These are phyloP conservation scores for Fraxinus paxiana DNA, from an alignment of 305 asterid species.

Conservation along the genomic window DNA sequence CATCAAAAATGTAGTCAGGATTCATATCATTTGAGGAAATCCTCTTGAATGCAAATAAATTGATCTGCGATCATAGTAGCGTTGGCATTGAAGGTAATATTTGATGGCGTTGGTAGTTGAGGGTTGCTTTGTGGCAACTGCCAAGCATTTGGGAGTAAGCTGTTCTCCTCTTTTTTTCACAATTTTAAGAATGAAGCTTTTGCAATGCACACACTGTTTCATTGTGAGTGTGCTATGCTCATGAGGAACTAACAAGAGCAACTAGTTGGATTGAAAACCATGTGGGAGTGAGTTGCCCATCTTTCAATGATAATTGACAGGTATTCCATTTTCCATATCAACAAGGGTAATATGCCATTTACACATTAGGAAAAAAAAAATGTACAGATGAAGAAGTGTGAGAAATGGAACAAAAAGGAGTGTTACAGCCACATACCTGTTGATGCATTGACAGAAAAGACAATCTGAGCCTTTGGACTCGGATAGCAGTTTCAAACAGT, in stretches of 20 bases:
- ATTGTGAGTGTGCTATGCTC: neutral
- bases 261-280: neutral
- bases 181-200: neutral
- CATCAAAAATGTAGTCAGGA: neutral
- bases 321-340: neutral
- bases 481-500: neutral
- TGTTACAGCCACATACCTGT: neutral
- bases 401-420: neutral
- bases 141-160: neutral
- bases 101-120: neutral
- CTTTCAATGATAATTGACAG: neutral
- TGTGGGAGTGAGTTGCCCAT: neutral
- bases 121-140: neutral
- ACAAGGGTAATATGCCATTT: neutral
- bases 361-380: neutral
- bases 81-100: neutral
- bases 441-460: neutral
- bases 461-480: neutral
- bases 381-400: neutral
- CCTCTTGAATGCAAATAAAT: neutral
- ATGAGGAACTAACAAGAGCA: neutral
- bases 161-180: neutral
- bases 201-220: neutral
- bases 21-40: neutral
- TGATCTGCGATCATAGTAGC: neutral